Conservation (phyloP, 2,329 filamentous ascomycete species). For the Talaromyces marneffei region DNA sequence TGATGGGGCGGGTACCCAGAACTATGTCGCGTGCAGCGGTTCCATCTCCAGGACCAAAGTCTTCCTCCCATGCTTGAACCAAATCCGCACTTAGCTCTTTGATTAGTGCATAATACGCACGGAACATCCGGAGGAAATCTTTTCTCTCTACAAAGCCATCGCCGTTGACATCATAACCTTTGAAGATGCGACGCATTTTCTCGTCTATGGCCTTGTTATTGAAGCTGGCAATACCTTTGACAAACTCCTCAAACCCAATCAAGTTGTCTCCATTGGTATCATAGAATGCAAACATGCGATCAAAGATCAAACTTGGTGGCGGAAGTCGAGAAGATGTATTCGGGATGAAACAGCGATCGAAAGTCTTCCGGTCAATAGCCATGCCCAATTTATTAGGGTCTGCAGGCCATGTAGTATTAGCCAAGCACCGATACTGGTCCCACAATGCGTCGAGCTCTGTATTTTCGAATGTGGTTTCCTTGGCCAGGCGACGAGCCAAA, state of each 20-base stretch:
- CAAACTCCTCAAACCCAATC: slow-evolving; percentile 88
- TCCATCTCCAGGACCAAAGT: slow-evolving; percentile 63
- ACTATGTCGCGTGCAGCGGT: slow-evolving; percentile 64
- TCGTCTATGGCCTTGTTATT: slow-evolving; percentile 56
- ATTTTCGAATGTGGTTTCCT: slow-evolving; percentile 72
- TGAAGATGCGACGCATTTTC: slow-evolving; percentile 68
- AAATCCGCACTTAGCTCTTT: slow-evolving; percentile 85
- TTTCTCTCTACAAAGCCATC: slow-evolving; percentile 80
- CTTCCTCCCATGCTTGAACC: slow-evolving; percentile 69
- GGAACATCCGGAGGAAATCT: slow-evolving; percentile 86
- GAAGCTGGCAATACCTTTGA: slow-evolving; percentile 68
- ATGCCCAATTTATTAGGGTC: slow-evolving; percentile 72
- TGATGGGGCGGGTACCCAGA: slow-evolving; percentile 67
- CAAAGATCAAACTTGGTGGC: slow-evolving; percentile 82
- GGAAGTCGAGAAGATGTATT: slow-evolving; percentile 73
- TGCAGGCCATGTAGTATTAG: slow-evolving; percentile 73
- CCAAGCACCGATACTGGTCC: slow-evolving; percentile 95
- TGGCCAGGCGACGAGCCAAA: slow-evolving; percentile 62
- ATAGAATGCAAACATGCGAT: slow-evolving; percentile 95
- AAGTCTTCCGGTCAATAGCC: slow-evolving; percentile 87
- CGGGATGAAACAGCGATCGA: slow-evolving; percentile 83
- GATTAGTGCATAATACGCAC: slow-evolving; percentile 85
- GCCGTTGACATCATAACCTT: slow-evolving; percentile 83
- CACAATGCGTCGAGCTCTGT: slow-evolving; percentile 88
- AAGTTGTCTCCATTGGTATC: slow-evolving; percentile 83